phyloP scores from a whole-genome alignment of 2,329 filamentous ascomycete genomes.

The Curvularia lunata region DNA sequence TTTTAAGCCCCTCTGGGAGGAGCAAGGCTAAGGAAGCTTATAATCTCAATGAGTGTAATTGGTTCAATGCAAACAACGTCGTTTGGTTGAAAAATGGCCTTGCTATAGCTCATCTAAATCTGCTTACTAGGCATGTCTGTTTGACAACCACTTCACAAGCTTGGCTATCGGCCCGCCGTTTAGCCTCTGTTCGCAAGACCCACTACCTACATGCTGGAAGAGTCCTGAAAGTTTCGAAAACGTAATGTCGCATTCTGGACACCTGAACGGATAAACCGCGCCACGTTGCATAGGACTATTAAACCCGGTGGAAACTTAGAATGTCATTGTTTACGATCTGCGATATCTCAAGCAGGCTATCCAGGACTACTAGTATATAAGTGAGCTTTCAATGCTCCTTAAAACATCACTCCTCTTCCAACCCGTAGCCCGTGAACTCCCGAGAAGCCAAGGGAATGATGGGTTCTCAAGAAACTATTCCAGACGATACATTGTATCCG shows the following conservation, averaged over 20 bases:
- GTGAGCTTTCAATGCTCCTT: slow-evolving; percentile 1
- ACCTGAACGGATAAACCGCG: slow-evolving; percentile 16
- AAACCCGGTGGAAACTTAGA: not conserved
- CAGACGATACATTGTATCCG: slow-evolving; percentile 2
- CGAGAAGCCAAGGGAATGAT: not conserved
- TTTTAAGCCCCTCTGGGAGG: too few relatives aligned
- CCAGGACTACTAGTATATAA: slow-evolving; percentile 11
- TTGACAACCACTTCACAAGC: slow-evolving; percentile 22
- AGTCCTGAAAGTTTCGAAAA: slow-evolving; percentile 25
- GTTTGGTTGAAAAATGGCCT: too few relatives aligned
- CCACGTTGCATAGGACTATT: slow-evolving; percentile 1
- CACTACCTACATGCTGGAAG: slow-evolving; percentile 22
- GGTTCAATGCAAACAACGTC: too few relatives aligned
- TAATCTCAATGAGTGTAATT: too few relatives aligned
- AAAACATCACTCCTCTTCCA: not conserved
- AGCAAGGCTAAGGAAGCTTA: too few relatives aligned
- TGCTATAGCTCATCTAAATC: not conserved
- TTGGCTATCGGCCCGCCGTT: slow-evolving; percentile 18
- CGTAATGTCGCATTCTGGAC: slow-evolving; percentile 15
- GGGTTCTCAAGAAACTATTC: slow-evolving; percentile 4
- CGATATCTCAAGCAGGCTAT: not conserved
- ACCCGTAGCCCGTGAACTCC: not conserved
- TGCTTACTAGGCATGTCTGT: slow-evolving; percentile 9
- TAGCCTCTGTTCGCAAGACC: slow-evolving; percentile 21
- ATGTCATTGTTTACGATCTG: not conserved